Percentiles rank a stretch among this genome's conserved stretches.
phyloP scores from a whole-genome alignment of 306 rosid genomes.

The Dryas alaskensis region DNA sequence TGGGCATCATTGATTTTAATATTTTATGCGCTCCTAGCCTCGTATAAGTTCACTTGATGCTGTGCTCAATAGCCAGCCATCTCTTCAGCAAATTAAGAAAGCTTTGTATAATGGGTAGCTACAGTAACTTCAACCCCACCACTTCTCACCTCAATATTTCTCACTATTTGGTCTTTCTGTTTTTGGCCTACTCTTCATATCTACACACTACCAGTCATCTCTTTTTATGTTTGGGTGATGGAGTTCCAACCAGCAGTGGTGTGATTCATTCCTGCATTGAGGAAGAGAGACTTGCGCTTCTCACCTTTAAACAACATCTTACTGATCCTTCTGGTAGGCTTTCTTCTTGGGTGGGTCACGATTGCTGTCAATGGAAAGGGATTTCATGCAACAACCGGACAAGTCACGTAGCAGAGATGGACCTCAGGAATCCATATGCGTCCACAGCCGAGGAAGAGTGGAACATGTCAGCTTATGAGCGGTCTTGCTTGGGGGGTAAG shows the following conservation, averaged over 20 bases:
- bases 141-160: neutral
- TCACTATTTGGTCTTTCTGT: neutral
- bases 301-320: slow-evolving; percentile 37
- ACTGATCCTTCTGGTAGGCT: slow-evolving; percentile 26
- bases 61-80: too few species aligned
- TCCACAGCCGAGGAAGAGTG: neutral
- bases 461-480: neutral
- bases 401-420: slow-evolving; percentile 31
- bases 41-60: too few species aligned
- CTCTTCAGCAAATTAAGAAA: too few species aligned
- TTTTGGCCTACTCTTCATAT: neutral
- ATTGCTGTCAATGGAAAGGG: slow-evolving; percentile 39
- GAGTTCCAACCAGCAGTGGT: neutral
- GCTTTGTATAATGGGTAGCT: too few species aligned
- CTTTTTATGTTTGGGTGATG: neutral
- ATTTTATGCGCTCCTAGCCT: too few species aligned
- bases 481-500: neutral
- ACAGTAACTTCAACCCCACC: too few species aligned
- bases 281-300: slow-evolving; percentile 34
- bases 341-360: slow-evolving; percentile 31
- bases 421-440: slow-evolving; percentile 25
- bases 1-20: too few species aligned
- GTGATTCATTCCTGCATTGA: slow-evolving; percentile 7
- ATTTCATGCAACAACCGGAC: slow-evolving; percentile 33
- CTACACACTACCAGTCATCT: too few species aligned